A percentile compares a stretch with the other conserved stretches of the same genome.
These are phyloP conservation scores for Neurospora sublineolata DNA, from an alignment of 495 filamentous ascomycete genomes.

Conservation along the genomic window DNA sequence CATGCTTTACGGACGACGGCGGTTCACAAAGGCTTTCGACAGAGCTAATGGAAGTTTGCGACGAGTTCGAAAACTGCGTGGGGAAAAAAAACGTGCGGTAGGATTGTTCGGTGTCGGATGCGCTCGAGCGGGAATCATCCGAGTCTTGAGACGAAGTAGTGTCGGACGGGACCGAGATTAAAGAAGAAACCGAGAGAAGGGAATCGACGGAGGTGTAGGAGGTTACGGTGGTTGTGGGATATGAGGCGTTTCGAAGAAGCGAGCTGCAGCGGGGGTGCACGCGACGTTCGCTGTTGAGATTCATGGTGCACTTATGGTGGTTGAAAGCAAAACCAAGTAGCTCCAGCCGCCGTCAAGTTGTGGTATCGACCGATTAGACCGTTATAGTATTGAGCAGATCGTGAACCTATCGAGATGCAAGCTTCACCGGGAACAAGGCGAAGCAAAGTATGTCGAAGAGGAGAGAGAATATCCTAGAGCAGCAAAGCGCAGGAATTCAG, in stretches of 20 bases:
- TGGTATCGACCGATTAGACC: constrained; percentile 40
- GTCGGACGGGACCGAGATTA: constrained; percentile 70
- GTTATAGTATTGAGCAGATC: constrained; percentile 25
- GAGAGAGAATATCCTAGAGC: constrained; percentile 34
- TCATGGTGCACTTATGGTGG: constrained; percentile 38
- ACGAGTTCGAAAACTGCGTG: constrained; percentile 13
- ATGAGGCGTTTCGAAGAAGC: constrained; percentile 33
- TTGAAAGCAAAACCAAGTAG: constrained; percentile 24
- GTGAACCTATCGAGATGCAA: constrained; percentile 32
- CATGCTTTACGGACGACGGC: constrained; percentile 12
- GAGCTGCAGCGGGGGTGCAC: constrained; percentile 1
- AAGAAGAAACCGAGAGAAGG: constrained; percentile 34
- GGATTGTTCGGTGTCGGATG: constrained; percentile 26
- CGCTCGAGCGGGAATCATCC: constrained; percentile 28
- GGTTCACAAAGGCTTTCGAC: constrained; percentile 18
- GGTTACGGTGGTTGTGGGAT: constrained; percentile 55
- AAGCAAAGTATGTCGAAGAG: constrained; percentile 30
- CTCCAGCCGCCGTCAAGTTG: constrained; percentile 45
- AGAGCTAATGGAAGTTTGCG: constrained; percentile 22
- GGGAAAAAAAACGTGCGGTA: constrained; percentile 14
- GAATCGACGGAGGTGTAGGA: constrained; percentile 48
- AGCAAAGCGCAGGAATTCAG: constrained; percentile 23
- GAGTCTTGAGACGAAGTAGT: constrained; percentile 43
- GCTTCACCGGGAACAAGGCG: constrained; percentile 21
- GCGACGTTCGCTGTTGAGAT: constrained; percentile 26